These are phyloP conservation scores for Neurospora tetraspora DNA, from an alignment of 495 filamentous ascomycete species.

Conservation along the genomic window DNA sequence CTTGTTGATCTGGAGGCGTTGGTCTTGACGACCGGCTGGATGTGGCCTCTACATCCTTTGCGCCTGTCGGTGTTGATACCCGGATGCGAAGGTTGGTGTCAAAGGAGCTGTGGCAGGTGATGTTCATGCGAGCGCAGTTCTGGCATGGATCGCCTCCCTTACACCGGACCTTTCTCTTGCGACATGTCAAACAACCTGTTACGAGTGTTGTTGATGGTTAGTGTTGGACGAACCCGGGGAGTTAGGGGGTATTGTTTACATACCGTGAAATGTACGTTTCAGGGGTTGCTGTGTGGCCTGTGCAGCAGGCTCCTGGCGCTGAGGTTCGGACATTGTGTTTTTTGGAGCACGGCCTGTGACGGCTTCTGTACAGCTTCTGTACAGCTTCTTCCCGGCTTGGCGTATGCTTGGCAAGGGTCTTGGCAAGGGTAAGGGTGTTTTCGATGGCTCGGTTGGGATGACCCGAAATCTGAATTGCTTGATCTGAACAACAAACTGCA, in stretches of 20 bases:
- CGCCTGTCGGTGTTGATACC: slow-evolving; percentile 19
- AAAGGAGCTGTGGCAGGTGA: slow-evolving; percentile 27
- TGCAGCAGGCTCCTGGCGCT: background rate
- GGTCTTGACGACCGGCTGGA: slow-evolving; percentile 1
- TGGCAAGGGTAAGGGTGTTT: background rate
- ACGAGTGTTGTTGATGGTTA: background rate
- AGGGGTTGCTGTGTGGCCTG: slow-evolving; percentile 15
- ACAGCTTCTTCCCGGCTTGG: background rate
- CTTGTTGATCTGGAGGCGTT: background rate
- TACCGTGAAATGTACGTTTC: slow-evolving; percentile 26
- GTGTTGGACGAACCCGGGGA: too few species aligned
- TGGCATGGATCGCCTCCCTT: slow-evolving; percentile 24
- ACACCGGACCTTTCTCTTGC: slow-evolving; percentile 28
- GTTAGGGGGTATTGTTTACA: slow-evolving; percentile 1
- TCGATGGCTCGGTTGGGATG: background rate
- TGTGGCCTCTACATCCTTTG: slow-evolving; percentile 13
- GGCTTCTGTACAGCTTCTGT: background rate
- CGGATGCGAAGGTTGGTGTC: slow-evolving; percentile 25
- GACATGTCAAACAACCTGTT: slow-evolving; percentile 28
- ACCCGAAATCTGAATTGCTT: background rate
- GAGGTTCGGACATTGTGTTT: background rate
- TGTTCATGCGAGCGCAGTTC: slow-evolving; percentile 24
- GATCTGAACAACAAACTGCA: background rate
- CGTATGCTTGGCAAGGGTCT: background rate
- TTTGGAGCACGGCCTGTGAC: background rate